Percentiles rank a stretch among this genome's conserved stretches.
phyloP scores from a whole-genome alignment of 805 yeast species.

The Saturnispora sanitii region DNA sequence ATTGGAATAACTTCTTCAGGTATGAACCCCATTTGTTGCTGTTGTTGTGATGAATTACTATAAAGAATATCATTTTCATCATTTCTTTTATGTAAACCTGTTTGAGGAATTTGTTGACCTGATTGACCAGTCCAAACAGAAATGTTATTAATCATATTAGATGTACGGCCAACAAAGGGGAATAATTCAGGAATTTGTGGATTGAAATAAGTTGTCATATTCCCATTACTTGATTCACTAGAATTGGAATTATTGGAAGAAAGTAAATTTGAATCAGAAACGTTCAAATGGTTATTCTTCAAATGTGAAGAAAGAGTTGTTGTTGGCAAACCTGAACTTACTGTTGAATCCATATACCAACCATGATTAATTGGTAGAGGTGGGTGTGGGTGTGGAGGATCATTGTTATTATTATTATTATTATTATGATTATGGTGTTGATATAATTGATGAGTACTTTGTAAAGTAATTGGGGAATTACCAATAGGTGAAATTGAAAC shows the following conservation, averaged over 20 bases:
- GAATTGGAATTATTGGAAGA: constrained; percentile 3
- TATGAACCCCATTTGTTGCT: not conserved
- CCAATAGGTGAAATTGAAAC: constrained; percentile 6
- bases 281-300: too few species aligned
- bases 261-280: too few species aligned
- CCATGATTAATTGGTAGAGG: too few species aligned
- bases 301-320: too few species aligned
- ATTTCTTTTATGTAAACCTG: constrained; percentile 25
- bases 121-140: constrained; percentile 50
- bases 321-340: too few species aligned
- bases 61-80: not conserved
- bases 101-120: constrained; percentile 32
- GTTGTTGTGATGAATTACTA: not conserved
- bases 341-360: too few species aligned
- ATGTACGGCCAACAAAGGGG: constrained; percentile 38
- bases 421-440: too few species aligned
- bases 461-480: constrained; percentile 2
- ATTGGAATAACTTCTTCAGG: not conserved
- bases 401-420: too few species aligned
- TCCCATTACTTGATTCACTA: constrained; percentile 3
- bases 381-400: too few species aligned
- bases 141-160: constrained; percentile 51
- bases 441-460: not conserved
- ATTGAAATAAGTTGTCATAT: constrained; percentile 3
- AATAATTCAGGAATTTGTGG: constrained; percentile 20